Evolutionary conservation across 2,329 filamentous ascomycete species (phyloP).

Genomic region (Parasarocladium wereldwijsianum): DNA sequence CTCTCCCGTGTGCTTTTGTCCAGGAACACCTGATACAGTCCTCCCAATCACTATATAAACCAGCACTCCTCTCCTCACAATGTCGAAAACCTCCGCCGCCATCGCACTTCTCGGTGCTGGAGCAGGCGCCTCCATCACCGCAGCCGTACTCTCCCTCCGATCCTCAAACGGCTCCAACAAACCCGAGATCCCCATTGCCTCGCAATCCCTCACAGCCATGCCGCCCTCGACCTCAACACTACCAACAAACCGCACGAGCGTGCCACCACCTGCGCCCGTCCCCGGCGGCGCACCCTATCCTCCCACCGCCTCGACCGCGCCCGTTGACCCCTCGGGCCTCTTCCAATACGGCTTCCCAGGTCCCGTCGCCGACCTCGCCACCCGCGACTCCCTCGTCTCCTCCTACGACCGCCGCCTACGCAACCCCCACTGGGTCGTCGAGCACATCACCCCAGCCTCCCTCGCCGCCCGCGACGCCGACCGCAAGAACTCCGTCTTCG

Average conservation of each 20-base stretch:
- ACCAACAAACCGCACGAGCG: conserved; percentile 14
- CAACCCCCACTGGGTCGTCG: conserved; percentile 89
- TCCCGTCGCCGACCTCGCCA: conserved; percentile 69
- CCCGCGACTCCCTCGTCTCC: conserved; percentile 63
- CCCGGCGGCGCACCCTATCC: conserved; percentile 11
- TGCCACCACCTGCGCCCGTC: conserved; percentile 22
- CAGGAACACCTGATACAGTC: background rate
- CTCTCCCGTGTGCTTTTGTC: background rate
- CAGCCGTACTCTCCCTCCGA: conserved; percentile 49
- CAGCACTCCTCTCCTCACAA: no score
- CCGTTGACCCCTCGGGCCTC: conserved; percentile 60
- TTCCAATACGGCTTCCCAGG: conserved; percentile 88
- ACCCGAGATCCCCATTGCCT: conserved; percentile 11
- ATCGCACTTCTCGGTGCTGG: conserved; percentile 65
- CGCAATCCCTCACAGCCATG: conserved; percentile 17
- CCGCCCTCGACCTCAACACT: conserved; percentile 15
- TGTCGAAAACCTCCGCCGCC: conserved; percentile 66
- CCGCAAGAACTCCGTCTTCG: conserved; percentile 68
- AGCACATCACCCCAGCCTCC: conserved; percentile 89
- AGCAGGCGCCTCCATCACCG: conserved; percentile 60
- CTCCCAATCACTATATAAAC: conserved; percentile 9
- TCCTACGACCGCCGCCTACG: conserved; percentile 80
- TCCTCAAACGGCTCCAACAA: conserved; percentile 29
- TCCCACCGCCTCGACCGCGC: conserved; percentile 22
- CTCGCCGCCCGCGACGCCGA: conserved; percentile 63